Conservation (phyloP, 352 stramenopile genomes). For the Plasmopara viticola region DNA sequence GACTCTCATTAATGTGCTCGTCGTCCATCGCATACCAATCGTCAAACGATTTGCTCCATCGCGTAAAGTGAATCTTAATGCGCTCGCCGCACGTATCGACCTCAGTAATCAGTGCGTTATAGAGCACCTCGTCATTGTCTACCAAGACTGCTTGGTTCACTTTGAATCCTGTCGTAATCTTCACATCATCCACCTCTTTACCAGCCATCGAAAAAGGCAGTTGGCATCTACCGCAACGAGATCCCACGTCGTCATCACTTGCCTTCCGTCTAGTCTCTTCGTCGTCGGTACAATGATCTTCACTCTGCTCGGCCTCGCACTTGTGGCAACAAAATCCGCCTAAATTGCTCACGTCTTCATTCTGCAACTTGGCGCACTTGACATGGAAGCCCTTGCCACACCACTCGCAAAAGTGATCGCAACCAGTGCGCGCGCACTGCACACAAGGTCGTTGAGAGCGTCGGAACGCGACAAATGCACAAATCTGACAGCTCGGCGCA, state of each 20-base stretch:
- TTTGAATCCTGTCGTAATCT: constrained; percentile 39
- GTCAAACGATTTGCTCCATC: constrained; percentile 85
- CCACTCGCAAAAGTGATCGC: constrained; percentile 82
- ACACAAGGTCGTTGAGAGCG: constrained; percentile 64
- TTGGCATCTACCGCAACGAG: constrained; percentile 58
- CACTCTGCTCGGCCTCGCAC: constrained; percentile 61
- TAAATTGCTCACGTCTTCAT: constrained; percentile 44
- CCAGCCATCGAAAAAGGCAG: constrained; percentile 42
- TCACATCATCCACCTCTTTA: constrained; percentile 21
- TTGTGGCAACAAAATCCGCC: constrained; percentile 73
- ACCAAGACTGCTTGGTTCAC: constrained; percentile 82
- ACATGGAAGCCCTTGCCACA: constrained; percentile 75
- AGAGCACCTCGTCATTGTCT: constrained; percentile 82
- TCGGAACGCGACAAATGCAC: constrained; percentile 69
- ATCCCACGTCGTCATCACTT: constrained; percentile 44
- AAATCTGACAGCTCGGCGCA: constrained; percentile 67
- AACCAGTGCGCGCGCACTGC: constrained; percentile 47
- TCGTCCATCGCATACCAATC: constrained; percentile 88
- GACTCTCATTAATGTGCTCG: constrained; percentile 82
- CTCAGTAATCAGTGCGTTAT: constrained; percentile 81
- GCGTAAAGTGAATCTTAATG: constrained; percentile 84
- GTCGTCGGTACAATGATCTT: constrained; percentile 44
- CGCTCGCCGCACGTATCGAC: constrained; percentile 64
- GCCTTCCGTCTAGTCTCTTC: constrained; percentile 30
- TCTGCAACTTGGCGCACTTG: constrained; percentile 48